Conservation (phyloP, 208 protist species). For the Leishmania arabica region DNA sequence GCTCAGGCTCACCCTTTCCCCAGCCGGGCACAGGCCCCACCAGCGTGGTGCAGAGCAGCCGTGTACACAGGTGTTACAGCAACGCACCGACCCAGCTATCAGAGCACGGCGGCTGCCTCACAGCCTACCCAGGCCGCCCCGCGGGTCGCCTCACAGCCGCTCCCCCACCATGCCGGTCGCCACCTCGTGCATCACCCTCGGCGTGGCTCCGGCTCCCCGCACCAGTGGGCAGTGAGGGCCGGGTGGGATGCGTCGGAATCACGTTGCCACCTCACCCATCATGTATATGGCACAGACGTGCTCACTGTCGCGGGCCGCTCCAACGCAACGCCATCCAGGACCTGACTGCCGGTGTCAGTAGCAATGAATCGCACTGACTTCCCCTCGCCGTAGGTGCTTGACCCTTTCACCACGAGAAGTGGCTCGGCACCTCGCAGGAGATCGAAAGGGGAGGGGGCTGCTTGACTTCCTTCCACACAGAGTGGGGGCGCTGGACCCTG, state of each 20-base stretch:
- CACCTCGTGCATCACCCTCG: background rate
- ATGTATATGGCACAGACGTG: background rate
- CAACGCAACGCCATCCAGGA: background rate
- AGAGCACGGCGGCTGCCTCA: background rate
- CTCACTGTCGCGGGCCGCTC: background rate
- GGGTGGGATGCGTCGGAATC: background rate
- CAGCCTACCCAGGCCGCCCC: background rate
- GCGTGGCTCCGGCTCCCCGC: background rate
- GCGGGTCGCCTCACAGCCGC: background rate
- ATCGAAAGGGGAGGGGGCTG: background rate
- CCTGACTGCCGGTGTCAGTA: background rate
- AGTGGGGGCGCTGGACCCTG: background rate
- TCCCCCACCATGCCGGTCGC: background rate
- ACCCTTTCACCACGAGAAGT: background rate
- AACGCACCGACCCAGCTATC: background rate
- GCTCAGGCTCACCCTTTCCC: background rate
- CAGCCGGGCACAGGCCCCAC: background rate
- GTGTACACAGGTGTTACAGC: background rate
- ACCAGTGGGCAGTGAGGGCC: background rate
- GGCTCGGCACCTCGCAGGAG: background rate
- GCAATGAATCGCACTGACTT: background rate
- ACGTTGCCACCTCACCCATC: background rate
- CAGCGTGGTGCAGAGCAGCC: background rate
- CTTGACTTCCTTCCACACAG: background rate
- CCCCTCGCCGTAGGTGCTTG: background rate